Percentiles rank a stretch among this genome's conserved stretches.
These are phyloP conservation scores for Paratinospora sagittata DNA, from an alignment of 164 flowering plant genomes.

Conservation along the genomic window DNA sequence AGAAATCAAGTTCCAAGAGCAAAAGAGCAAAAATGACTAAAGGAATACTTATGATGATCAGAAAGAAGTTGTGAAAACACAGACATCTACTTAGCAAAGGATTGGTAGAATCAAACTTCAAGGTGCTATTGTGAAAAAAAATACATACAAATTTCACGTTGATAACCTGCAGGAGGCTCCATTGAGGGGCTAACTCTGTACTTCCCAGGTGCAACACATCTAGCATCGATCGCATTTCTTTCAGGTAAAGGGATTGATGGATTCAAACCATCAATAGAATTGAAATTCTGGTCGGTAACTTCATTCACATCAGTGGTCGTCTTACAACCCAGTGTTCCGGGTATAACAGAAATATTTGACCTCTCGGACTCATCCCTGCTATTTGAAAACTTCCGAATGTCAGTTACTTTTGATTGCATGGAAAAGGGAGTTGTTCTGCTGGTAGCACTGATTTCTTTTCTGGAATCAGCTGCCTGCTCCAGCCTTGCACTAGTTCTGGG, in stretches of 20 bases:
- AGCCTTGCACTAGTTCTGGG: constrained; percentile 49
- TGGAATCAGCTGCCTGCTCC: constrained; percentile 57
- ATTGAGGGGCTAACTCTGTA: constrained; percentile 27
- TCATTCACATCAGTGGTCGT: constrained; percentile 34
- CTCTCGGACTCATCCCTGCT: constrained; percentile 51
- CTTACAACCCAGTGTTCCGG: constrained; percentile 35
- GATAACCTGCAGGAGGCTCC: constrained; percentile 40
- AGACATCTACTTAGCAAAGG: neutral
- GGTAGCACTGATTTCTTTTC: constrained; percentile 43
- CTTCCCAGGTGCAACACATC: constrained; percentile 32
- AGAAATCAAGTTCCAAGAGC: no score
- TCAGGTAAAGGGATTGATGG: constrained; percentile 33
- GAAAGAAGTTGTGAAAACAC: neutral
- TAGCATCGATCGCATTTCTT: constrained; percentile 41
- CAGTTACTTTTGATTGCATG: constrained; percentile 49
- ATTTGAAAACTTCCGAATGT: constrained; percentile 42
- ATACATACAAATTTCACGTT: constrained; percentile 48
- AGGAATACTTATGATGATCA: neutral
- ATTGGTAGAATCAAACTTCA: neutral
- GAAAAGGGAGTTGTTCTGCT: constrained; percentile 52
- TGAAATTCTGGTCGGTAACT: constrained; percentile 32
- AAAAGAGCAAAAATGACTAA: no score
- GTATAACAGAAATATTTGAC: constrained; percentile 27
- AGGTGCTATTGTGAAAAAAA: constrained; percentile 4
- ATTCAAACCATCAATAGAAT: constrained; percentile 29